A percentile compares a stretch with the other conserved stretches of the same genome.
These are phyloP conservation scores for Dioscorea cayenensis DNA, from an alignment of 116 monocot species.

Conservation along the genomic window DNA sequence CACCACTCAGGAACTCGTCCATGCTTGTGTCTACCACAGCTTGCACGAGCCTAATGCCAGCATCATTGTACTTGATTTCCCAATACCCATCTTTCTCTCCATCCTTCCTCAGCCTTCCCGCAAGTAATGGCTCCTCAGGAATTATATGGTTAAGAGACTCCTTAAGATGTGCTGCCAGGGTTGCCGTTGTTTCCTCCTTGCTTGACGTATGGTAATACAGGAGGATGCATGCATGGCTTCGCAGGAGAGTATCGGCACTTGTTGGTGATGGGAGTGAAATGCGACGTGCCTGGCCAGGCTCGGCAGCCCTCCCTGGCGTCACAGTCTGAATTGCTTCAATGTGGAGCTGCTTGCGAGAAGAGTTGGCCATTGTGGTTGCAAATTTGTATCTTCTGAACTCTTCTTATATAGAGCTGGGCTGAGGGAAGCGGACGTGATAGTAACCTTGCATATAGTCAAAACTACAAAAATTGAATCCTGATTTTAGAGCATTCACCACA, in stretches of 20 bases:
- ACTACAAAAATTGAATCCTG: too few species aligned
- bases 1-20: conserved; percentile 38
- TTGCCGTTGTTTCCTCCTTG: conserved; percentile 9
- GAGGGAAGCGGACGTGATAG: too few species aligned
- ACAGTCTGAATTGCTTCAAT: conserved; percentile 53
- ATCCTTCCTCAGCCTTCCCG: conserved; percentile 48
- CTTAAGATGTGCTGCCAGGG: conserved; percentile 46
- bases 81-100: conserved; percentile 28
- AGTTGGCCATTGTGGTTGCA: background rate
- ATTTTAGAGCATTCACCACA: too few species aligned
- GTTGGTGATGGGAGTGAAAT: conserved; percentile 8
- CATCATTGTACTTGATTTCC: conserved; percentile 58
- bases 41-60: conserved; percentile 66
- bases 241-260: conserved; percentile 11
- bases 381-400: too few species aligned
- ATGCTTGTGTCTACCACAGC: conserved; percentile 43
- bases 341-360: conserved; percentile 14
- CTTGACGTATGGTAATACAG: conserved; percentile 33
- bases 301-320: conserved; percentile 27
- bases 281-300: conserved; percentile 19
- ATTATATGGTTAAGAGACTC: conserved; percentile 57
- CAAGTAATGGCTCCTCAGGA: conserved; percentile 33
- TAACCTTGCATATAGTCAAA: too few species aligned
- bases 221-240: conserved; percentile 35
- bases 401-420: too few species aligned